These are phyloP conservation scores for Mortierella polycephala DNA, from an alignment of 371 early-diverging fungal species.

Conservation along the genomic window DNA sequence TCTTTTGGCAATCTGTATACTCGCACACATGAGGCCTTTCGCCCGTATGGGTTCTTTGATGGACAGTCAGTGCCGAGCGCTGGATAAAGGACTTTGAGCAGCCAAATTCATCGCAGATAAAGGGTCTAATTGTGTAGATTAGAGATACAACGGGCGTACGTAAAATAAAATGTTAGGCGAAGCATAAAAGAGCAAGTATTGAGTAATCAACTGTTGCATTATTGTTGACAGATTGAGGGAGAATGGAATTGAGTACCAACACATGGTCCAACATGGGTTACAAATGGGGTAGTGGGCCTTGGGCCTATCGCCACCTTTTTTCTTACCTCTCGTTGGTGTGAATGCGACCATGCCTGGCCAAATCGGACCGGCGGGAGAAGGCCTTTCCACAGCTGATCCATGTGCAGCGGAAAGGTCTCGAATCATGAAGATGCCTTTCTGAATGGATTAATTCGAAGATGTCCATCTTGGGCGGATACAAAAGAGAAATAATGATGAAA, in stretches of 20 bases:
- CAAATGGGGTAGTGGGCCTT: background rate
- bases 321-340: conserved; percentile 76
- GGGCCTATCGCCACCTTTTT: background rate
- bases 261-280: background rate
- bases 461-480: conserved; percentile 58
- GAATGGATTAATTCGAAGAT: conserved; percentile 69
- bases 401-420: conserved; percentile 69
- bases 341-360: conserved; percentile 78
- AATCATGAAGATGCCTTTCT: conserved; percentile 55
- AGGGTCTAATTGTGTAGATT: conserved; percentile 58
- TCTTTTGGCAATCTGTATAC: conserved; percentile 62
- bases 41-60: conserved; percentile 82
- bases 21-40: conserved; percentile 82
- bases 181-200: background rate
- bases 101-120: conserved; percentile 68
- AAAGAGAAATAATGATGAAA: conserved; percentile 17
- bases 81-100: conserved; percentile 83
- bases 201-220: background rate
- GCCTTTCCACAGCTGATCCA: conserved; percentile 73
- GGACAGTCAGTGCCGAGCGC: conserved; percentile 82
- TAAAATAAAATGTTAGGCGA: background rate
- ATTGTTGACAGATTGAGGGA: background rate
- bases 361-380: conserved; percentile 81
- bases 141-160: too few relatives aligned
- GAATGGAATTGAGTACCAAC: too few relatives aligned